A percentile compares a stretch with the other conserved stretches of the same genome.
These are phyloP conservation scores for Mycena amicta DNA, from an alignment of 768 basidiomycete species.

Conservation along the genomic window DNA sequence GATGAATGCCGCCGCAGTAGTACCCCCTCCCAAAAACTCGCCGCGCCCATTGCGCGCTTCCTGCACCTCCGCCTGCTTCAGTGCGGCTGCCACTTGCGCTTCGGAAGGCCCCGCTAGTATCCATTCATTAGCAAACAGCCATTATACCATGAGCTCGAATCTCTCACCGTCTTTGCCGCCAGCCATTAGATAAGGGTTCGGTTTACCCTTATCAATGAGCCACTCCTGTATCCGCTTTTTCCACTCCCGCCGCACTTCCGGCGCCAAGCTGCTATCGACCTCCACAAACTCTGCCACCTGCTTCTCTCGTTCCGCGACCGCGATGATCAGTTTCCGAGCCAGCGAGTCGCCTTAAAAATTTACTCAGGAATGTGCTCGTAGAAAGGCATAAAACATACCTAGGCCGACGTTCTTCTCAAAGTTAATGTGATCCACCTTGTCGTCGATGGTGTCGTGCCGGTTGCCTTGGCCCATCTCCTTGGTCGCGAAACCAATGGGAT, in stretches of 20 bases:
- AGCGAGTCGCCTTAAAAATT: not conserved
- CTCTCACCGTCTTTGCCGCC: not conserved
- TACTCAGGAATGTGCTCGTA: not conserved
- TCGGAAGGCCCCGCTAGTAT: not conserved
- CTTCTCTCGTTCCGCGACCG: not conserved
- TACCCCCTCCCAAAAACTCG: not conserved
- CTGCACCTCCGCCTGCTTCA: not conserved
- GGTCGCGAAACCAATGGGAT: slow-evolving; percentile 26
- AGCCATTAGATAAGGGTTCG: not conserved
- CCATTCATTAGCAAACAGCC: not conserved
- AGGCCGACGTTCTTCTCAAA: slow-evolving; percentile 11
- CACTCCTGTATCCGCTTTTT: not conserved
- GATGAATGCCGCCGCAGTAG: not conserved
- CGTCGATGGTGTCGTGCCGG: slow-evolving; percentile 30
- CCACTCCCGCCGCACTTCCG: not conserved
- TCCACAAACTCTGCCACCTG: not conserved
- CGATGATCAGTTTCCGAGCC: not conserved
- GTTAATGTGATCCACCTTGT: slow-evolving; percentile 22
- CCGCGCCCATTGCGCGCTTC: not conserved
- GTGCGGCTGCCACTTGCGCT: not conserved
- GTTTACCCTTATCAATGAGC: not conserved
- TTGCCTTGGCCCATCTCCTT: slow-evolving; percentile 32
- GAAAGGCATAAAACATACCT: not conserved
- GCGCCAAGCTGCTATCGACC: not conserved
- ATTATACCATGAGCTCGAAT: not conserved